Evolutionary conservation across 2,329 filamentous ascomycete species (phyloP), one percentile per base, ranked within the genome.

Genomic region (Penicillium sp.): DNA sequence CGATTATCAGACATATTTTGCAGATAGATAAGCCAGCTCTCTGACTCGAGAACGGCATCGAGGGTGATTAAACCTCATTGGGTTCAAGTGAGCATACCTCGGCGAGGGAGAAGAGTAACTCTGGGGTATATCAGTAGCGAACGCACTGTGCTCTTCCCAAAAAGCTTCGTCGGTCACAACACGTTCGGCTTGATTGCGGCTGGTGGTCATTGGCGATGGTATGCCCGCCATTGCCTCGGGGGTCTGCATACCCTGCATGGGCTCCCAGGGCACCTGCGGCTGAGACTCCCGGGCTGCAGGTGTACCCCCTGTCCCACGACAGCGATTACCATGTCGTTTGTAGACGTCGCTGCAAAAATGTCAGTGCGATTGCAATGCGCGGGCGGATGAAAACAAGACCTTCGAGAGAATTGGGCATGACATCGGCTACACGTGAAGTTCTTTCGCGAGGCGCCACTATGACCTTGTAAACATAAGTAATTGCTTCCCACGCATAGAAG

Each of bases 321-420:
- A 57, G n/a, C 55, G 55, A 32, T 39, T 27, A 16, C 41, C 27
- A 38, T 57, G 55, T 31, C 55, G 16, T 44, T 55, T 57, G 39
- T 45, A 52, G 13, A 57, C 55, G 16, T 57, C 55, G 27, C 55
- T 57, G 31, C 34, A 54, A 27, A 29, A 32, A 18, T 38, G 11
- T 55, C 31, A 38, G 31, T 29, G 34, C 29, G 16, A 22, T 18
- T 40, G 16, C 14, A 21, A 34, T 32, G 31, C 13, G 31, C n/a
- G 18, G n/a, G 27, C 22, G 39, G 48, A 29, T 42, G 32, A 16
- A 14, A 22, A 42, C 11, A 39, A 36, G 16, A 55, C 55, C 55
- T 57, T 49, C 55, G 24, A 27, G 55, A 46, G 21, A 57, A 57
- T 18, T 40, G 43, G 38, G 55, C 55, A 27, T 52, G 40, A 24